phyloP scores from a whole-genome alignment of 2,329 filamentous ascomycete species.

The Aplosporella prunicola region DNA sequence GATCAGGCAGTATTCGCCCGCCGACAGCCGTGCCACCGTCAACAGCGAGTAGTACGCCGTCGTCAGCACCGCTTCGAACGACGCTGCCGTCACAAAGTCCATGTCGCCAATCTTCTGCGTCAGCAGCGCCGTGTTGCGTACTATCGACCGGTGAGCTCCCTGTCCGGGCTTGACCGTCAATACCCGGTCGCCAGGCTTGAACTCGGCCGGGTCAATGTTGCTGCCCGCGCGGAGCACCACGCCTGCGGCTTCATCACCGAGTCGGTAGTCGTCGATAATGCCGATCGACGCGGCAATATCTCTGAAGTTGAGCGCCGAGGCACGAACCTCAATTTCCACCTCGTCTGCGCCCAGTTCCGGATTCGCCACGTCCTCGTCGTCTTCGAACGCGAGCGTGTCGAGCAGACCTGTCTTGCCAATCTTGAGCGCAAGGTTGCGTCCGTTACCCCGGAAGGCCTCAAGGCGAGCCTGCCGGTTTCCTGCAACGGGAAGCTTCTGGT shows the following conservation, averaged over 20 bases:
- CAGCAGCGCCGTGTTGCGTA: too few species aligned
- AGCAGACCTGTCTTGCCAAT: background rate
- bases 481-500: constrained; percentile 1
- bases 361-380: background rate
- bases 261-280: constrained; percentile 12
- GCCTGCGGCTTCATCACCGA: constrained; percentile 14
- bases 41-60: constrained; percentile 21
- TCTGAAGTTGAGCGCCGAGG: constrained; percentile 9
- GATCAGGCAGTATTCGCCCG: constrained; percentile 25
- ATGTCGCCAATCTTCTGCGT: too few species aligned
- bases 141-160: background rate
- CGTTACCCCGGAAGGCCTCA: background rate
- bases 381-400: background rate
- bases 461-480: background rate
- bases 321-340: constrained; percentile 17
- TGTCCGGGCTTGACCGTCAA: background rate
- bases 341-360: constrained; percentile 13
- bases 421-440: background rate
- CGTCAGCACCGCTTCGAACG: constrained; percentile 11
- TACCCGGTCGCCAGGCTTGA: constrained; percentile 11
- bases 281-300: constrained; percentile 13
- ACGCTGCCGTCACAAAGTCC: constrained; percentile 8
- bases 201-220: constrained; percentile 1
- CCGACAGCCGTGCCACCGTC: constrained; percentile 19
- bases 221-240: constrained; percentile 13